Evolutionary conservation across 768 basidiomycete genomes (phyloP).

Genomic region (Exidia glandulosa): DNA sequence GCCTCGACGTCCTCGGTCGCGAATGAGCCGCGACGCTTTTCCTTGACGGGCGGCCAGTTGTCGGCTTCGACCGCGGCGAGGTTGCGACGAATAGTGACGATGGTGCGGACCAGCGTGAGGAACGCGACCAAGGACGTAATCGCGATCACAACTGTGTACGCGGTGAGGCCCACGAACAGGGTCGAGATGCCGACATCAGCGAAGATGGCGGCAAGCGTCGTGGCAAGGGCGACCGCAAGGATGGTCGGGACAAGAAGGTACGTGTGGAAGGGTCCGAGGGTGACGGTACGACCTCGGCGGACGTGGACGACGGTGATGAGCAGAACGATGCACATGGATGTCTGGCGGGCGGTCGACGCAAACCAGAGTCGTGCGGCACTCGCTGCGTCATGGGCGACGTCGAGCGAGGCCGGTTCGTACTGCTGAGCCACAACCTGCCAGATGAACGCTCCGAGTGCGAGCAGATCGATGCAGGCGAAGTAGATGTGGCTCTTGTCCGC

Average conservation of each 20-base stretch:
- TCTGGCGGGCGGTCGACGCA: conserved; percentile 52
- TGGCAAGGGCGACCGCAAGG: conserved; percentile 44
- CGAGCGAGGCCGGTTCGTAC: conserved; percentile 31
- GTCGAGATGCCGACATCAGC: conserved; percentile 40
- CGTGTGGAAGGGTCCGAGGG: conserved; percentile 62
- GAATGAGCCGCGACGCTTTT: conserved; percentile 49
- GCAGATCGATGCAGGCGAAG: conserved; percentile 55
- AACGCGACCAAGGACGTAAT: conserved; percentile 43
- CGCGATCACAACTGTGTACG: conserved; percentile 44
- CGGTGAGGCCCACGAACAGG: conserved; percentile 49
- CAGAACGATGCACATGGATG: conserved; percentile 39
- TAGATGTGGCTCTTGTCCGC: conserved; percentile 65
- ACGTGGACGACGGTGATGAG: conserved; percentile 58
- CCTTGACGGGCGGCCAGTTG: conserved; percentile 48
- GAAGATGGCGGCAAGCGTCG: conserved; percentile 46
- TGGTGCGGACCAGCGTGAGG: conserved; percentile 48
- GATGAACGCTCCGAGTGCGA: conserved; percentile 50
- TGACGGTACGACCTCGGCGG: conserved; percentile 56
- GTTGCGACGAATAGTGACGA: conserved; percentile 56
- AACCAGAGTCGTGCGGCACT: conserved; percentile 61
- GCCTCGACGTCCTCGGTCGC: conserved; percentile 62
- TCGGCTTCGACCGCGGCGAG: conserved; percentile 30
- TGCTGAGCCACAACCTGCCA: conserved; percentile 55
- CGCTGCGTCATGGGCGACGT: conserved; percentile 35
- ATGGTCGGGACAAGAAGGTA: conserved; percentile 60